Conservation (phyloP, 2,329 filamentous ascomycete species). For the Botrytis elliptica region DNA sequence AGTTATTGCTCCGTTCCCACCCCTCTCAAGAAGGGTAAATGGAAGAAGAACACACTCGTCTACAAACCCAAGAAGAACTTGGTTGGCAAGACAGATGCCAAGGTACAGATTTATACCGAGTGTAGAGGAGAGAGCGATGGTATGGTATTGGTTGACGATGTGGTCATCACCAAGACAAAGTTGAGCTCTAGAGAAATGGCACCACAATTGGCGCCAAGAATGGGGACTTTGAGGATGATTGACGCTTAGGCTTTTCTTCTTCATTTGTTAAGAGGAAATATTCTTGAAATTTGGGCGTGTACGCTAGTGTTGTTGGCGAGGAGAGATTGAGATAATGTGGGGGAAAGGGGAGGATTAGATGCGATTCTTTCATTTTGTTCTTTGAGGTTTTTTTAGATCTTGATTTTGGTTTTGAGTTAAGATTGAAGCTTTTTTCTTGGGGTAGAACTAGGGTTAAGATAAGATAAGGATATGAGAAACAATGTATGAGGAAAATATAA, state of each 20-base stretch:
- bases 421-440: neutral
- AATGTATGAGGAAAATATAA: constrained; percentile 1
- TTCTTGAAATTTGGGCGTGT: no score
- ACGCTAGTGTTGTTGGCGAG: neutral
- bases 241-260: neutral
- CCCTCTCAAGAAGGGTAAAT: constrained; percentile 17
- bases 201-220: neutral
- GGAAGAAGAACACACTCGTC: constrained; percentile 16
- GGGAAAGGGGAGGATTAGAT: neutral
- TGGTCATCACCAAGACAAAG: neutral
- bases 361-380: neutral
- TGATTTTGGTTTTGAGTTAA: no score
- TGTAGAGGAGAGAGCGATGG: constrained; percentile 15
- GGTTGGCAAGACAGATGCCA: neutral
- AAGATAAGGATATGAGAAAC: neutral
- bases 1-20: constrained; percentile 8
- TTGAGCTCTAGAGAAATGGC: neutral
- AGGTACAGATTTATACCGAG: constrained; percentile 14
- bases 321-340: neutral
- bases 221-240: neutral
- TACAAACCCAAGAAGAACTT: constrained; percentile 6
- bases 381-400: neutral
- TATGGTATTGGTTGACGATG: constrained; percentile 11
- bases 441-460: neutral
- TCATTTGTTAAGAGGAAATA: neutral